These are phyloP conservation scores for Colletotrichum acutatum DNA, from an alignment of 2,329 filamentous ascomycete genomes.

Conservation along the genomic window DNA sequence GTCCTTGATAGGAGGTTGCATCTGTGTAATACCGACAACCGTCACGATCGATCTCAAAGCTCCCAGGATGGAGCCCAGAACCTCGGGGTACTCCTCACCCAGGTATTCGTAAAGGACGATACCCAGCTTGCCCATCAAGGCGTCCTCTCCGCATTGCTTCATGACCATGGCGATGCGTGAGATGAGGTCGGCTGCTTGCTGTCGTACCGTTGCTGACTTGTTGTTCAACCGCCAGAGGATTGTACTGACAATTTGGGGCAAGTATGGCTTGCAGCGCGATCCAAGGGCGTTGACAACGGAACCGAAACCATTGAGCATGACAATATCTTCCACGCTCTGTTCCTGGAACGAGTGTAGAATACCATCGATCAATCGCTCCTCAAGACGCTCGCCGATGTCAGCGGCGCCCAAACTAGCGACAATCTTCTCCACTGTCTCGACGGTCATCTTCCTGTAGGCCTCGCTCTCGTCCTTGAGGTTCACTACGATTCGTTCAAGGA, in stretches of 20 bases:
- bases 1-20: constrained; percentile 98
- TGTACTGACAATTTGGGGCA: constrained; percentile 96
- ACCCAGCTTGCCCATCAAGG: constrained; percentile 93
- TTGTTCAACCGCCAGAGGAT: constrained; percentile 98
- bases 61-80: constrained; percentile 94
- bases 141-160: constrained; percentile 98
- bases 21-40: constrained; percentile 96
- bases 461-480: constrained; percentile 99
- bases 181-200: constrained; percentile 96
- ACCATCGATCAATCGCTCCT: constrained; percentile 94
- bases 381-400: constrained; percentile 90
- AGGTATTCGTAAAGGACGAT: constrained; percentile 97
- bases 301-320: constrained; percentile 97
- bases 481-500: constrained; percentile 90
- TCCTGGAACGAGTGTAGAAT: constrained; percentile 98
- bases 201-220: constrained; percentile 95
- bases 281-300: constrained; percentile 97
- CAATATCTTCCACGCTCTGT: constrained; percentile 94
- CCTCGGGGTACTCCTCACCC: constrained; percentile 98
- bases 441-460: constrained; percentile 98
- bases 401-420: constrained; percentile 93
- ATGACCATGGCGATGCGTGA: constrained; percentile 98
- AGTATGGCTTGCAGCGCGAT: constrained; percentile 92
- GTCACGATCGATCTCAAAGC: constrained; percentile 96
- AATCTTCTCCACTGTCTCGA: constrained; percentile 97